phyloP scores from a whole-genome alignment of 164 flowering plant species.

The Buxus sempervirens region DNA sequence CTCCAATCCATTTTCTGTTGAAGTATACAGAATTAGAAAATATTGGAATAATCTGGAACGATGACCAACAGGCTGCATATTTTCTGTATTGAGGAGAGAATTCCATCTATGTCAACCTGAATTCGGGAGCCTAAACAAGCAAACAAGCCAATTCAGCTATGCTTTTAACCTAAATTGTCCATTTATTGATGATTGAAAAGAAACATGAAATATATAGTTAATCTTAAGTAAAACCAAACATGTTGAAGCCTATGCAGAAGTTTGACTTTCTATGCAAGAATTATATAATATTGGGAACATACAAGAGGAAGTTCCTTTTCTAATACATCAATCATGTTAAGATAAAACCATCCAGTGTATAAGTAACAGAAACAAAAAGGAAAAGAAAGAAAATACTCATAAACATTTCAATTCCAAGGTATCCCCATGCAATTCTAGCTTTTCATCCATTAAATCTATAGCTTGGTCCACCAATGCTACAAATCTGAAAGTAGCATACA shows the following conservation, averaged over 20 bases:
- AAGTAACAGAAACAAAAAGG: background rate
- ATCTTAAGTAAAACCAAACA: background rate
- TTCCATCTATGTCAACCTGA: constrained; percentile 35
- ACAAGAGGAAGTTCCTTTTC: background rate
- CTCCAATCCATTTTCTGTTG: no score
- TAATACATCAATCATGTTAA: background rate
- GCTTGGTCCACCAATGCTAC: no score
- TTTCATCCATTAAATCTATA: no score
- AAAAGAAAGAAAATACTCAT: no score
- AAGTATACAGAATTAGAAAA: background rate
- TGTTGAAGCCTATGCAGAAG: background rate
- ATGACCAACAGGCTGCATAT: constrained; percentile 63
- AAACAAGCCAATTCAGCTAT: constrained; percentile 6
- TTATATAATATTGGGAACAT: background rate
- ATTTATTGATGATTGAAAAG: background rate
- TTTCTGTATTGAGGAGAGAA: constrained; percentile 46
- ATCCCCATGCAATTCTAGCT: no score
- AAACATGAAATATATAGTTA: no score
- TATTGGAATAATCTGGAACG: constrained; percentile 61
- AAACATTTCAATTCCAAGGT: no score
- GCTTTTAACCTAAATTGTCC: background rate
- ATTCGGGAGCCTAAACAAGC: constrained; percentile 37
- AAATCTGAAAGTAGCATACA: no score
- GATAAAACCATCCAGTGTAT: background rate
- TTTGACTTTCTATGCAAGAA: background rate